Percentiles rank a stretch among this genome's conserved stretches.
Conservation (phyloP, 2,329 filamentous ascomycete genomes). For the Colletotrichum eremochloae region DNA sequence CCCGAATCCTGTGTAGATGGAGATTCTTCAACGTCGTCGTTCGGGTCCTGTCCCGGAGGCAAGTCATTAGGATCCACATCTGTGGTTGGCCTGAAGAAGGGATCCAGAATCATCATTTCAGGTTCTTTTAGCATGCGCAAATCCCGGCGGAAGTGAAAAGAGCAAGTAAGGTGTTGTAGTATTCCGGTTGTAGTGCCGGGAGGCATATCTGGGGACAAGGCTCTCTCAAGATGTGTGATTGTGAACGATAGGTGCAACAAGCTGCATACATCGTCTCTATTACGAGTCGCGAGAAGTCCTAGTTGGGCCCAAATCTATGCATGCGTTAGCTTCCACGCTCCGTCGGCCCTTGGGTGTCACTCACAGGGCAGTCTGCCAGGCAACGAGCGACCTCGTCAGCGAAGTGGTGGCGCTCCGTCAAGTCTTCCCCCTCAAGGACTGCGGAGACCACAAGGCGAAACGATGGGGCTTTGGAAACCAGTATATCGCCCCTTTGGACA, state of each 20-base stretch:
- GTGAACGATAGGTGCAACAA: conserved; percentile 48
- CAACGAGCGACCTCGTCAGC: neutral
- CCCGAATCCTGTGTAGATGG: conserved; percentile 29
- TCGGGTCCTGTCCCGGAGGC: conserved; percentile 9
- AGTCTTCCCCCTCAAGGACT: conserved; percentile 4
- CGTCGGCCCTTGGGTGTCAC: neutral
- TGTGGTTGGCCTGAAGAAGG: neutral
- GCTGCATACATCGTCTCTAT: neutral
- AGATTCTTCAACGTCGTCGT: neutral
- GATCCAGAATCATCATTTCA: neutral
- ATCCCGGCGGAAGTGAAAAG: conserved; percentile 22
- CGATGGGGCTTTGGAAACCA: conserved; percentile 8
- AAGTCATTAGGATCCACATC: neutral
- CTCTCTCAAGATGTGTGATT: conserved; percentile 53
- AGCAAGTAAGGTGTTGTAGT: conserved; percentile 44
- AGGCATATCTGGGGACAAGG: conserved; percentile 50
- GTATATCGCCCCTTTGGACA: conserved; percentile 8
- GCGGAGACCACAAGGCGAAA: conserved; percentile 15
- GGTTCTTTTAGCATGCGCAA: neutral
- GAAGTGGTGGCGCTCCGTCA: neutral
- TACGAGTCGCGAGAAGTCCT: conserved; percentile 16
- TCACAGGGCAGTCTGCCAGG: conserved; percentile 14
- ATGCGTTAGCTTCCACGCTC: neutral
- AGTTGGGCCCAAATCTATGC: conserved; percentile 34
- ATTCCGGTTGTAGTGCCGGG: conserved; percentile 44